Evolutionary conservation across 352 stramenopile species (phyloP).

Genomic region (Vaucheria bursata): DNA sequence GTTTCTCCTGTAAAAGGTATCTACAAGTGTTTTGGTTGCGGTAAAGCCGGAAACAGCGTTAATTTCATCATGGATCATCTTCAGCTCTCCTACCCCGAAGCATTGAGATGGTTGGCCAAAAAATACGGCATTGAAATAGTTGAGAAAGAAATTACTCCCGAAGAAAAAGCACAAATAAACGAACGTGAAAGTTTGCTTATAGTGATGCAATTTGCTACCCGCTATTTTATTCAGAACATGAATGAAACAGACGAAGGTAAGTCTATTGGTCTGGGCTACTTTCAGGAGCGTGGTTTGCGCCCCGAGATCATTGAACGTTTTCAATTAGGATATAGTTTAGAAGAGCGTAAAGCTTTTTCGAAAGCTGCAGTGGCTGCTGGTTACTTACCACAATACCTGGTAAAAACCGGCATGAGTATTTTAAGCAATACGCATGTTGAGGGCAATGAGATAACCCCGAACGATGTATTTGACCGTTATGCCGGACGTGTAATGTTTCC

Average conservation of each 20-base stretch:
- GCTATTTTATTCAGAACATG: neutral
- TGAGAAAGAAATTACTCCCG: neutral
- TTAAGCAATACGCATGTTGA: too few relatives aligned
- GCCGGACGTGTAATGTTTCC: neutral
- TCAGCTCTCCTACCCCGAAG: neutral
- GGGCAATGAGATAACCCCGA: neutral
- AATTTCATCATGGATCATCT: neutral
- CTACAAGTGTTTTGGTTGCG: conserved; percentile 1
- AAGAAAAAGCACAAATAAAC: neutral
- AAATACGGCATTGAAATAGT: neutral
- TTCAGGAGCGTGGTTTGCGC: neutral
- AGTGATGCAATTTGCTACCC: neutral
- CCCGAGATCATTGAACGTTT: neutral
- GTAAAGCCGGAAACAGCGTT: neutral
- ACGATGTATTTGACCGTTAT: neutral
- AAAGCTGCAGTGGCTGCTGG: neutral
- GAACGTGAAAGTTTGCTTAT: neutral
- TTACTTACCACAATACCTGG: neutral
- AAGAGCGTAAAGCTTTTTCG: neutral
- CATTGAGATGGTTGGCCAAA: neutral
- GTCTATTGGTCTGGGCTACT: neutral
- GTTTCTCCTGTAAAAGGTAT: neutral
- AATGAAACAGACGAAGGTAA: neutral
- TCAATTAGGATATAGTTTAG: neutral
- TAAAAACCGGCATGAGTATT: neutral